Evolutionary conservation across 2,329 filamentous ascomycete genomes (phyloP).

Genomic region (Monilinia laxa): DNA sequence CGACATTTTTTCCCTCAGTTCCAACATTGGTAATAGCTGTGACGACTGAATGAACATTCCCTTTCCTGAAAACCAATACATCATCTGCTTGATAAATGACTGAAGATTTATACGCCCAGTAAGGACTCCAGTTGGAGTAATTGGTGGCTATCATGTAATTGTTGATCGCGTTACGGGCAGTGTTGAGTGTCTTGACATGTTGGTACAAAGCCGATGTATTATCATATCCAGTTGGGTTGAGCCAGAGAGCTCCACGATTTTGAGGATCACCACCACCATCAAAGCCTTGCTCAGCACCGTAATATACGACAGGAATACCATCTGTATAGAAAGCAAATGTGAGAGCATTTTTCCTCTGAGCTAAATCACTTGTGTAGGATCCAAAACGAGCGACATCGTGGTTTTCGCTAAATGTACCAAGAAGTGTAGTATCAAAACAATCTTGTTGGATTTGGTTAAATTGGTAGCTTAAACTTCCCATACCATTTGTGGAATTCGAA

Average conservation of each 20-base stretch:
- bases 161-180: conserved; percentile 42
- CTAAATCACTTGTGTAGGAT: conserved; percentile 29
- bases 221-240: conserved; percentile 41
- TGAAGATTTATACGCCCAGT: conserved; percentile 28
- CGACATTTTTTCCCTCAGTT: conserved; percentile 10
- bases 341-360: conserved; percentile 48
- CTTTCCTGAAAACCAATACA: conserved; percentile 28
- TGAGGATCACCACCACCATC: conserved; percentile 41
- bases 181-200: conserved; percentile 45
- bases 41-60: conserved; percentile 25
- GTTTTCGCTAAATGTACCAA: conserved; percentile 46
- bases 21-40: conserved; percentile 27
- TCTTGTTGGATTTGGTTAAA: conserved; percentile 35
- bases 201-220: conserved; percentile 43
- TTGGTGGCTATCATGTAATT: conserved; percentile 20
- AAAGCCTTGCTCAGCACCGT: conserved; percentile 53
- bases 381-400: conserved; percentile 46
- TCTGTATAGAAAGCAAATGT: conserved; percentile 50
- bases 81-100: conserved; percentile 24
- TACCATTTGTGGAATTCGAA: conserved; percentile 36
- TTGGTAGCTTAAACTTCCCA: conserved; percentile 35
- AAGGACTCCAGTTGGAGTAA: conserved; percentile 26
- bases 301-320: conserved; percentile 53
- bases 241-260: conserved; percentile 49
- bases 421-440: conserved; percentile 42